Conservation (phyloP, 768 basidiomycete genomes). For the Mycena venus region DNA sequence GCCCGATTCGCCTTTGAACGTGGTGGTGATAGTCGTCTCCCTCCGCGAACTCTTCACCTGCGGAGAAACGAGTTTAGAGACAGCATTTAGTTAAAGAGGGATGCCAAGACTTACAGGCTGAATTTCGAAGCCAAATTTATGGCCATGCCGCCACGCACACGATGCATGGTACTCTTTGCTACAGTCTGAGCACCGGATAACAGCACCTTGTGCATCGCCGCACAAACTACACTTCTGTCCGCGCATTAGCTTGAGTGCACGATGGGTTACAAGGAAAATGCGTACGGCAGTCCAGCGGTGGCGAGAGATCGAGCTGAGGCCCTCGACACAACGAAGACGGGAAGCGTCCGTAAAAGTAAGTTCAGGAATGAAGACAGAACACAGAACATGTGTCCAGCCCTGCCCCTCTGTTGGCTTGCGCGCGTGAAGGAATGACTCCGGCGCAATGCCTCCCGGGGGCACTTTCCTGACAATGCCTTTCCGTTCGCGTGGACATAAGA, state of each 20-base stretch:
- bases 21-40: slow-evolving; percentile 73
- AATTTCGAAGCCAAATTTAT: slow-evolving; percentile 94
- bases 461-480: slow-evolving; percentile 63
- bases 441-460: slow-evolving; percentile 54
- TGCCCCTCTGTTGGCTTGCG: slow-evolving; percentile 94
- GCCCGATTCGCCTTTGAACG: slow-evolving; percentile 84
- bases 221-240: slow-evolving; percentile 83
- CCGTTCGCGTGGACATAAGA: slow-evolving; percentile 80
- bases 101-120: slow-evolving; percentile 69
- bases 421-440: slow-evolving; percentile 78
- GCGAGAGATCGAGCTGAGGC: slow-evolving; percentile 78
- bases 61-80: not conserved
- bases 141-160: slow-evolving; percentile 90
- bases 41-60: slow-evolving; percentile 86
- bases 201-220: slow-evolving; percentile 78
- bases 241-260: slow-evolving; percentile 12
- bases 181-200: slow-evolving; percentile 89
- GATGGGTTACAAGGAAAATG: slow-evolving; percentile 22
- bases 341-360: slow-evolving; percentile 84
- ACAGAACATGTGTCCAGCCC: slow-evolving; percentile 92
- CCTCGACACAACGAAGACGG: slow-evolving; percentile 86
- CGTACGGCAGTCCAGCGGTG: slow-evolving; percentile 83
- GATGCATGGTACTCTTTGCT: slow-evolving; percentile 84
- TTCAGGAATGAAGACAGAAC: slow-evolving; percentile 90
- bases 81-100: not conserved